Base-by-base conservation (phyloP, 1,284 basidiomycete species). In the Coniophora puteana region DNA sequence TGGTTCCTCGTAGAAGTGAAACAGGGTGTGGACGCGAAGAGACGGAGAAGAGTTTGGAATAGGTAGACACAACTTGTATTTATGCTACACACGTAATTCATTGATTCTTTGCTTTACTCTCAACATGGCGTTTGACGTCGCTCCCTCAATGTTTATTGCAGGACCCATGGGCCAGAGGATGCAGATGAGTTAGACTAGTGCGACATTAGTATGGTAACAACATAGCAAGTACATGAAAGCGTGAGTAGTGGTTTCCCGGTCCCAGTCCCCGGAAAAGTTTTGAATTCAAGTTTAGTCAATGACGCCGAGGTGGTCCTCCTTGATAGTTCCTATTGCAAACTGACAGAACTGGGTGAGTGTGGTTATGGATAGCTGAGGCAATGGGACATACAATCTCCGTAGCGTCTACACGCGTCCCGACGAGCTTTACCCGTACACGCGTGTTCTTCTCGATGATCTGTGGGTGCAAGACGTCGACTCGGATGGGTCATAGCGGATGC, bases 361-460 rank as follows among this genome's bases (percentile, higher is more conserved):
- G 32, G 27, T 21, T 25, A 22, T 27, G 21, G 26, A 16, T 20
- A 17, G 35, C 28, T 23, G 44, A 35, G 21, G 12, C 30, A 33
- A 41, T 24, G 26, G 17, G 13, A 76, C 86, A 53, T 59, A 93
- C 92, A 54, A 99, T 97, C 63, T 98, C 94, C 20, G 93, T 97
- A 16, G 94, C 94, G 60, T 99, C 95, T 7, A 97, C 90, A 55
- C 95, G 82, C 22, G 93, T 96, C 22, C 95, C 95, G 13, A 99
- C 93, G 41, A 99, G 93, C 66, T 97, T 95, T 65, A 98, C 76
- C 27, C 95, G 81, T 25, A 98, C 86, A 45, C 85, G 83, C 1
- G 90, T 90, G 50, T 92, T 92, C 65, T 95, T 96, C 61, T 95
- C 90, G 55, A 95, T 97, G 53, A 89, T 84, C 82, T 90, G 48